Percentiles rank a stretch among this genome's conserved stretches.
phyloP scores from a whole-genome alignment of 805 yeast genomes.

The Wickerhamomyces chaumierensis region DNA sequence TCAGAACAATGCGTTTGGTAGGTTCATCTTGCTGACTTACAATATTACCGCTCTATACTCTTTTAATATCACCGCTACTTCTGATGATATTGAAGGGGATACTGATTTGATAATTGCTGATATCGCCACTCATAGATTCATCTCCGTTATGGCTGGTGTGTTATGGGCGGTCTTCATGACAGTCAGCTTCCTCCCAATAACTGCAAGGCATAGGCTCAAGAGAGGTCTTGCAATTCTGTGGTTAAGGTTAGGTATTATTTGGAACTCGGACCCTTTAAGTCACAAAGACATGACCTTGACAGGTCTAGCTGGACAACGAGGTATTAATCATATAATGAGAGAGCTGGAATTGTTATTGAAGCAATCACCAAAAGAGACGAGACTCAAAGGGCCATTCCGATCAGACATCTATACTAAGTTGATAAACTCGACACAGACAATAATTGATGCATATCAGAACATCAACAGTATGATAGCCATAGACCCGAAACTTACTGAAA shows the following conservation, averaged over 20 bases:
- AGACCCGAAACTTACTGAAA: conserved; percentile 39
- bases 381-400: conserved; percentile 69
- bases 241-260: conserved; percentile 70
- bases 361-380: conserved; percentile 66
- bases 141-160: conserved; percentile 64
- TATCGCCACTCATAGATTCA: conserved; percentile 69
- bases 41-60: conserved; percentile 72
- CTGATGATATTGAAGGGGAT: conserved; percentile 54
- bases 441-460: conserved; percentile 68
- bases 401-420: conserved; percentile 35
- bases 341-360: conserved; percentile 50
- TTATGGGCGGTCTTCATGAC: conserved; percentile 70
- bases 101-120: conserved; percentile 60
- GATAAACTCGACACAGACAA: conserved; percentile 44
- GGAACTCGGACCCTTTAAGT: conserved; percentile 67
- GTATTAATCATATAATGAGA: conserved; percentile 42
- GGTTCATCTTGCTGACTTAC: conserved; percentile 64
- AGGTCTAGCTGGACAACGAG: conserved; percentile 19
- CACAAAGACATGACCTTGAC: conserved; percentile 18
- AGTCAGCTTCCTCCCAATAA: conserved; percentile 54
- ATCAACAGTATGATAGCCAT: conserved; percentile 57
- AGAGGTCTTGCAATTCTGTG: conserved; percentile 58
- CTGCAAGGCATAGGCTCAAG: conserved; percentile 62
- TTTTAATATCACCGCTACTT: conserved; percentile 52
- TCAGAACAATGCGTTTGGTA: conserved; percentile 45